A percentile compares a stretch with the other conserved stretches of the same genome.
phyloP scores from a whole-genome alignment of 2,329 filamentous ascomycete species.

The Akanthomyces dipterigenus region DNA sequence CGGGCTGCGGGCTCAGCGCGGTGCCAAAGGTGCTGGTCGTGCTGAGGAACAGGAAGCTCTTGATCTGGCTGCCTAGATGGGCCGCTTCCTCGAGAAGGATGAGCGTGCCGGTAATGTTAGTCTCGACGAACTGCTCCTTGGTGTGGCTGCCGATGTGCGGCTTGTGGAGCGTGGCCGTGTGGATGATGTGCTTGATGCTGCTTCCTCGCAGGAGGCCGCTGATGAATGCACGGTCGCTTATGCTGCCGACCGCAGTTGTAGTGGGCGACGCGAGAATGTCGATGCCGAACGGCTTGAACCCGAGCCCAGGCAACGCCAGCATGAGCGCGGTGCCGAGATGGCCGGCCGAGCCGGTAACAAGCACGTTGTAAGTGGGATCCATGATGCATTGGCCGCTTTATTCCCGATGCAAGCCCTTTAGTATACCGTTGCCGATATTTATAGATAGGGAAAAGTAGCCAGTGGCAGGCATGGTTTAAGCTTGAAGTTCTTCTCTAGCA shows the following conservation, averaged over 20 bases:
- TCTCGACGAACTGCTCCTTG: conserved; percentile 36
- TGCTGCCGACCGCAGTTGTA: conserved; percentile 30
- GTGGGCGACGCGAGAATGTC: conserved; percentile 34
- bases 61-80: conserved; percentile 18
- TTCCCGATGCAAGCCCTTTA: not conserved
- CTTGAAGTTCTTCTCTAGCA: too few relatives aligned
- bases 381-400: not conserved
- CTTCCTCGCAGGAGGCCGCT: conserved; percentile 23
- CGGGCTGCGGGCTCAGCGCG: conserved; percentile 30
- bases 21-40: conserved; percentile 40
- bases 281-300: conserved; percentile 35
- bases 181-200: conserved; percentile 34
- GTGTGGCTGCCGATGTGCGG: conserved; percentile 39
- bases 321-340: conserved; percentile 41
- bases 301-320: conserved; percentile 32
- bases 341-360: conserved; percentile 41
- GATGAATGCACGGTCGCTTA: conserved; percentile 30
- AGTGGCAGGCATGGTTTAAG: too few relatives aligned
- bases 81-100: conserved; percentile 34
- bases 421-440: not conserved
- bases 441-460: too few relatives aligned
- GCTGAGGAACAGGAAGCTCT: conserved; percentile 38
- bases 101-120: conserved; percentile 38
- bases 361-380: conserved; percentile 24
- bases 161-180: conserved; percentile 41